phyloP scores from a whole-genome alignment of 208 protist genomes.

The Leishmania braziliensis region DNA sequence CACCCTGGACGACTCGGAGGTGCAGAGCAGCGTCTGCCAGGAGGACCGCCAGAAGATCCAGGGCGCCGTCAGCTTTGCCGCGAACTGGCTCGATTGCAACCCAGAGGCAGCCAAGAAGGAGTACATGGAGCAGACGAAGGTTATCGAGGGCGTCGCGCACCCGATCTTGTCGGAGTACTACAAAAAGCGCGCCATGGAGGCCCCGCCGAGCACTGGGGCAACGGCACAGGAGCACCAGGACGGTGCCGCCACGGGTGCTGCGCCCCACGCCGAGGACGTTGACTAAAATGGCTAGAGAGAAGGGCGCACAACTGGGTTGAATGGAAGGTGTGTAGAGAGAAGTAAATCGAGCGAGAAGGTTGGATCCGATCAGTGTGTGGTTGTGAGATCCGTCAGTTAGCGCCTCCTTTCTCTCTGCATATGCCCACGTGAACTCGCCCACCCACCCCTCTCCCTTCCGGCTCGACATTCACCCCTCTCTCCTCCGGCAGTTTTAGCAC shows the following conservation, averaged over 20 bases:
- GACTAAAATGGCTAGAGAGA: slow-evolving; percentile 32
- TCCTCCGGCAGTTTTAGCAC: no score
- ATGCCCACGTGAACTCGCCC: not conserved
- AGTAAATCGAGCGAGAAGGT: not conserved
- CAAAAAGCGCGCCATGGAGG: slow-evolving; percentile 73
- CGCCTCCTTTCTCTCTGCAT: not conserved
- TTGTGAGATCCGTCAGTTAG: not conserved
- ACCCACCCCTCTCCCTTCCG: not conserved
- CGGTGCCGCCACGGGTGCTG: slow-evolving; percentile 11
- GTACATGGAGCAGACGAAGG: slow-evolving; percentile 92
- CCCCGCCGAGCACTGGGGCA: slow-evolving; percentile 33
- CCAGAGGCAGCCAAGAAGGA: slow-evolving; percentile 89
- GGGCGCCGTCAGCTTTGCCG: slow-evolving; percentile 47
- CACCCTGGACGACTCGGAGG: slow-evolving; percentile 62
- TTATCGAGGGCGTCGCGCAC: slow-evolving; percentile 87
- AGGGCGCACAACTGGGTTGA: not conserved
- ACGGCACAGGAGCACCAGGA: slow-evolving; percentile 4
- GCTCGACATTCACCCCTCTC: no score
- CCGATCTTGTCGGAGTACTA: slow-evolving; percentile 97
- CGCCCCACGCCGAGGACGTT: slow-evolving; percentile 51
- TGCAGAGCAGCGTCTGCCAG: slow-evolving; percentile 40
- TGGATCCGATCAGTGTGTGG: no score
- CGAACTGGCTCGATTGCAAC: slow-evolving; percentile 67
- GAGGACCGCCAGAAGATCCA: slow-evolving; percentile 63
- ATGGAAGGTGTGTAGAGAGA: not conserved